Conservation (phyloP, 1,284 basidiomycete genomes). For the Leucoagaricus sp. region DNA sequence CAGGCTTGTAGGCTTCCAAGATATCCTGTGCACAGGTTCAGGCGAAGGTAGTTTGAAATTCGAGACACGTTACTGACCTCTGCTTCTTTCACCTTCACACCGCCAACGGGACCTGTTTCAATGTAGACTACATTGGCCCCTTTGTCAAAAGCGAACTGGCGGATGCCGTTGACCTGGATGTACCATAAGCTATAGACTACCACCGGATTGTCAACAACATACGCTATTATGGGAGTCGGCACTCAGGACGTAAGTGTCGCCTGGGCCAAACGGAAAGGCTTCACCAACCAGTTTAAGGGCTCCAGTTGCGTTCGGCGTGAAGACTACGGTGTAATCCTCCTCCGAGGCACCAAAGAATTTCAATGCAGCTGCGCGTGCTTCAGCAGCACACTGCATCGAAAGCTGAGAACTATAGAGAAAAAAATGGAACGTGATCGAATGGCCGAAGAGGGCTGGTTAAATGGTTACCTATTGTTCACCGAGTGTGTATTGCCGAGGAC, state of each 20-base stretch:
- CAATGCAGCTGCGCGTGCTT: conserved; percentile 70
- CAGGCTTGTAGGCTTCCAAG: conserved; percentile 33
- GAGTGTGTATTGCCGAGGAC: conserved; percentile 83
- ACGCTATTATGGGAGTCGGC: conserved; percentile 80
- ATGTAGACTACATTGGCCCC: conserved; percentile 64
- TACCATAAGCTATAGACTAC: conserved; percentile 4
- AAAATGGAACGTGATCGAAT: conserved; percentile 9
- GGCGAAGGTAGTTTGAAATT: not conserved
- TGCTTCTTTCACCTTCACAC: conserved; percentile 43
- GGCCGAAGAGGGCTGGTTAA: too few species aligned
- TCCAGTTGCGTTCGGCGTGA: conserved; percentile 77
- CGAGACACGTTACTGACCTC: not conserved
- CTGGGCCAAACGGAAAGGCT: conserved; percentile 65
- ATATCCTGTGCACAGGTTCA: not conserved
- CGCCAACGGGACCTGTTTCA: conserved; percentile 59
- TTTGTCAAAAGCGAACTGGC: conserved; percentile 59
- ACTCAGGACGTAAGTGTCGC: conserved; percentile 62
- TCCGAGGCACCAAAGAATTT: conserved; percentile 70
- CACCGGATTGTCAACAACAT: conserved; percentile 15
- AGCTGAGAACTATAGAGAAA: conserved; percentile 58
- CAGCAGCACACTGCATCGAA: conserved; percentile 61
- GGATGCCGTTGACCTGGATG: conserved; percentile 66
- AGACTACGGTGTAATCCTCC: conserved; percentile 72
- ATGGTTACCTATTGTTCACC: conserved; percentile 71
- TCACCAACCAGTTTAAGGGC: conserved; percentile 82